Conservation (phyloP, 2,329 filamentous ascomycete species). For the Aspergillus tubingensis region DNA sequence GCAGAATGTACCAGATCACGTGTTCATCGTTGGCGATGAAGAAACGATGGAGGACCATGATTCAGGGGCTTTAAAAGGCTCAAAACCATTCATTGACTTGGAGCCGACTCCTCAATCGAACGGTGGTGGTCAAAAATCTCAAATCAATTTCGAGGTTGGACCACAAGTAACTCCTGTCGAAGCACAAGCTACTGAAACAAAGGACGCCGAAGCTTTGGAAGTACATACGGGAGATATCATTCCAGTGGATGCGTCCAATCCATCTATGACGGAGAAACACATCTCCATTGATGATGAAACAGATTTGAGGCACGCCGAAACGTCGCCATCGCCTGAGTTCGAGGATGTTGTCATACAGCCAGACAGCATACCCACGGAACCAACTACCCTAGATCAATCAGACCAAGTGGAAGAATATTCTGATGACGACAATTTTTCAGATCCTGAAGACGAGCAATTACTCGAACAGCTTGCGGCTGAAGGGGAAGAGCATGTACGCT, state of each 20-base stretch:
- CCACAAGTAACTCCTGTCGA: neutral
- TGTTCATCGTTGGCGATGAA: constrained; percentile 31
- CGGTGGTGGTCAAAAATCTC: neutral
- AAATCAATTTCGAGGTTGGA: neutral
- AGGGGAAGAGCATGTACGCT: constrained; percentile 90
- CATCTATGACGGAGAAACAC: constrained; percentile 11
- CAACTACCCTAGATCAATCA: neutral
- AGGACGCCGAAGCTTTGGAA: neutral
- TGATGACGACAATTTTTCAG: constrained; percentile 69
- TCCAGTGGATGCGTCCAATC: constrained; percentile 23
- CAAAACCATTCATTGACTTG: constrained; percentile 35
- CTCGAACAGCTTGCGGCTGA: constrained; percentile 83
- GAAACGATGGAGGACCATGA: constrained; percentile 43
- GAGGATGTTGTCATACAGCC: constrained; percentile 25
- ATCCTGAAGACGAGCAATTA: constrained; percentile 89
- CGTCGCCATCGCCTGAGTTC: constrained; percentile 38
- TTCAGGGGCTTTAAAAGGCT: constrained; percentile 36
- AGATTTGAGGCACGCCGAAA: constrained; percentile 15
- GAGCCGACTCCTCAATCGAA: constrained; percentile 26
- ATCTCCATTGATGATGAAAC: neutral
- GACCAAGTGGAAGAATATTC: constrained; percentile 5
- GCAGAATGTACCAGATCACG: constrained; percentile 24
- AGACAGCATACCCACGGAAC: constrained; percentile 16
- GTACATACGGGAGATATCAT: constrained; percentile 18
- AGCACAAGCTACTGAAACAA: neutral